Evolutionary conservation across 176 grass and related monocot species (phyloP).

Genomic region (sorghum (Sorghum bicolor)): DNA sequence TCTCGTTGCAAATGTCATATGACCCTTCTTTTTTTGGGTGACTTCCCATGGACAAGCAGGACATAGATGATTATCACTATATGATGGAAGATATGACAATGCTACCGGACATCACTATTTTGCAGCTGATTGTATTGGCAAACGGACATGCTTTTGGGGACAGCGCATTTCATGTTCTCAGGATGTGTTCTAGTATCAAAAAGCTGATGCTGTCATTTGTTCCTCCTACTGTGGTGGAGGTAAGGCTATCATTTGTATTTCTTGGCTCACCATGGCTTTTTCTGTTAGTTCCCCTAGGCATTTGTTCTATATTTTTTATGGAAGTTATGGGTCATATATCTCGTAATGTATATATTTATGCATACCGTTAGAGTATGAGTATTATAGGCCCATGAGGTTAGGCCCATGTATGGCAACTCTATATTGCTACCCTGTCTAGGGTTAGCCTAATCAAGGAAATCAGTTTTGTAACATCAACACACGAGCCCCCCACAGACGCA

Average conservation of each 20-base stretch:
- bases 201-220: neutral
- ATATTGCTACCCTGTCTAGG: too few species aligned
- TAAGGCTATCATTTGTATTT: neutral
- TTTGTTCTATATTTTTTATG: neutral
- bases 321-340: neutral
- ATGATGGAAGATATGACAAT: constrained; percentile 27
- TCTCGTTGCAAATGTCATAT: neutral
- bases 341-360: neutral
- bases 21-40: neutral
- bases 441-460: too few species aligned
- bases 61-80: neutral
- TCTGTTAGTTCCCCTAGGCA: neutral
- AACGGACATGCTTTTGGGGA: neutral
- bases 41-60: neutral
- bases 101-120: neutral
- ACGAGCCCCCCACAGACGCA: too few species aligned
- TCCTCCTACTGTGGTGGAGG: neutral
- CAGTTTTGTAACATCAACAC: too few species aligned
- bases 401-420: too few species aligned
- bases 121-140: neutral
- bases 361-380: too few species aligned
- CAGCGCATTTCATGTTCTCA: neutral
- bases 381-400: too few species aligned
- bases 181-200: neutral
- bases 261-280: neutral